A percentile compares a stretch with the other conserved stretches of the same genome.
These are phyloP conservation scores for Claviceps pusilla DNA, from an alignment of 2,329 filamentous ascomycete species.

Conservation along the genomic window DNA sequence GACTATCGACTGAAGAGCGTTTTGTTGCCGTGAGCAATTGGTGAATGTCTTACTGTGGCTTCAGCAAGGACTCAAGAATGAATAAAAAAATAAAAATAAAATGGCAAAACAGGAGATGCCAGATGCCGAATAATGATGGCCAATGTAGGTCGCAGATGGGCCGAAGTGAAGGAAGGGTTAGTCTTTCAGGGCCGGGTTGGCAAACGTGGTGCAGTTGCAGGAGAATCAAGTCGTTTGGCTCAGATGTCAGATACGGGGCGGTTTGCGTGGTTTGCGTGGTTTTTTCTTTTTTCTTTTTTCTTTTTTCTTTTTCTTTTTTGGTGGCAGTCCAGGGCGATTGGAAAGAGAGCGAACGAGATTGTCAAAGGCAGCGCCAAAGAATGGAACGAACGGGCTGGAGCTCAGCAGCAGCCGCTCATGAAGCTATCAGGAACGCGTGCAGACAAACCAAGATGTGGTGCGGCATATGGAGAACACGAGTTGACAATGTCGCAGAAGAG, in stretches of 20 bases:
- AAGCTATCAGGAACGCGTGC: conserved; percentile 1
- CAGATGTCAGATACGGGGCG: too few relatives aligned
- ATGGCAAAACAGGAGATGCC: not conserved
- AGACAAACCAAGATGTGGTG: not conserved
- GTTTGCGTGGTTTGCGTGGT: not conserved
- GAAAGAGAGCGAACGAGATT: conserved; percentile 1
- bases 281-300: not conserved
- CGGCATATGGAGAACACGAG: not conserved
- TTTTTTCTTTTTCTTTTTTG: not conserved
- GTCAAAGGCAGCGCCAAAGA: conserved; percentile 4
- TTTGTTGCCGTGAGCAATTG: conserved; percentile 6
- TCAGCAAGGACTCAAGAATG: not conserved
- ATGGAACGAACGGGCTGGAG: conserved; percentile 6
- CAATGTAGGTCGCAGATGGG: too few relatives aligned
- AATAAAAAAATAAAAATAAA: conserved; percentile 2
- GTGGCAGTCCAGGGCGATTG: not conserved
- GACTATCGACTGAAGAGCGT: conserved; percentile 11
- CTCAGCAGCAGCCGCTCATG: conserved; percentile 4
- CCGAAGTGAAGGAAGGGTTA: too few relatives aligned
- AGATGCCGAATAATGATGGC: too few relatives aligned
- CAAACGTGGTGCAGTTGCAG: too few relatives aligned
- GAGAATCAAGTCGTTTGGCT: too few relatives aligned
- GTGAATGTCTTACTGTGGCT: conserved; percentile 6
- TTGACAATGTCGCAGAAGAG: not conserved
- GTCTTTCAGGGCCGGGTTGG: too few relatives aligned